Evolutionary conservation across 148 eudicot genomes (phyloP).

Genomic region (Oxyria digyna): DNA sequence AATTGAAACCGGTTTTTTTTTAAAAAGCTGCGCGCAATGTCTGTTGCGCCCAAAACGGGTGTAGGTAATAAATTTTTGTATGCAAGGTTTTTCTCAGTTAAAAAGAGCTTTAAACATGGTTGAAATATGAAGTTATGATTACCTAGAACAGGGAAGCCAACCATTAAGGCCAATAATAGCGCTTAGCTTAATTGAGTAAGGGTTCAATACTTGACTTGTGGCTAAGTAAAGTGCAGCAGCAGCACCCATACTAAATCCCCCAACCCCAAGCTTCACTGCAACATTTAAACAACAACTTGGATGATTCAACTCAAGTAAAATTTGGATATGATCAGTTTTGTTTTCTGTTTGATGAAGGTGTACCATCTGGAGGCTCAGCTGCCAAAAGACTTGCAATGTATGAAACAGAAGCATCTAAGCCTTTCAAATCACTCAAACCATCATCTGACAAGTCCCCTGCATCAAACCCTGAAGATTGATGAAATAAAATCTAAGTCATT

Average conservation of each 20-base stretch:
- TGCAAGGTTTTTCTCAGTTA: no score
- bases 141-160: conserved; percentile 88
- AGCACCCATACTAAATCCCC: conserved; percentile 76
- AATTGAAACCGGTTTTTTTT: no score
- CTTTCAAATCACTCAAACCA: conserved; percentile 55
- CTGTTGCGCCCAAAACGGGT: no score
- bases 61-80: no score
- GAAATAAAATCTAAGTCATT: neutral
- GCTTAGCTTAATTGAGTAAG: conserved; percentile 42
- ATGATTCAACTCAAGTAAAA: no score
- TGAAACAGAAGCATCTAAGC: conserved; percentile 65
- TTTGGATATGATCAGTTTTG: no score
- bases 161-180: conserved; percentile 59
- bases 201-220: conserved; percentile 37
- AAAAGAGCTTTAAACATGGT: neutral
- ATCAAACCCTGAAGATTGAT: conserved; percentile 70
- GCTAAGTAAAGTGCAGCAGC: conserved; percentile 68
- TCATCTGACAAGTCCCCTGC: conserved; percentile 57
- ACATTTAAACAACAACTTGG: no score
- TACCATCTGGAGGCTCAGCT: conserved; percentile 66
- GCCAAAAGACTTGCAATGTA: conserved; percentile 77
- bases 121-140: neutral
- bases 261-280: conserved; percentile 70
- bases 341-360: conserved; percentile 7
- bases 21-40: no score